Evolutionary conservation across 352 stramenopile genomes (phyloP).

Genomic region (Globisporangium spinosum): DNA sequence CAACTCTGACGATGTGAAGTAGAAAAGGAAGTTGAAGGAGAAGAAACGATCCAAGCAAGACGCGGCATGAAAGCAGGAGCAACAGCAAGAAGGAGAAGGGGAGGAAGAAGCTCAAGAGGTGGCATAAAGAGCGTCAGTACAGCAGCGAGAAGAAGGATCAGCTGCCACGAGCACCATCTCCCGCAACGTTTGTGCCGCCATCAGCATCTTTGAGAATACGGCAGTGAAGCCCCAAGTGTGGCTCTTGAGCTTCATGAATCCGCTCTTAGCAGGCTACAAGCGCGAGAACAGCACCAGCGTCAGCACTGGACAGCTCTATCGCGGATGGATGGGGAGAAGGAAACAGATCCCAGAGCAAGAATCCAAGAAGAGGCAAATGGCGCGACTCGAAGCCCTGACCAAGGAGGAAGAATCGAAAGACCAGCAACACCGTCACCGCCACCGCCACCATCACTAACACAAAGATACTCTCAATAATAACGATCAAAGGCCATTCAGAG

Average conservation of each 20-base stretch:
- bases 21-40: too few species aligned
- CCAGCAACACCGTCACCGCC: background rate
- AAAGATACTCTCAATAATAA: too few species aligned
- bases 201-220: background rate
- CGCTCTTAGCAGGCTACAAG: background rate
- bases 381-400: background rate
- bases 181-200: background rate
- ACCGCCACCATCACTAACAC: background rate
- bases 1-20: too few species aligned
- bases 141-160: too few species aligned
- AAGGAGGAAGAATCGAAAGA: background rate
- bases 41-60: too few species aligned
- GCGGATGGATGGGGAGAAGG: background rate
- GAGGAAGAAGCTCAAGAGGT: too few species aligned
- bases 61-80: too few species aligned
- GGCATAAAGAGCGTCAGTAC: too few species aligned
- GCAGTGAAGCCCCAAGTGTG: background rate
- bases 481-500: background rate
- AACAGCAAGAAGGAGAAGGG: too few species aligned
- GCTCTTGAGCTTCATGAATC: constrained; percentile 10
- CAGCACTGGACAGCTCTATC: background rate
- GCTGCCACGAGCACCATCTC: too few species aligned
- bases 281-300: background rate
- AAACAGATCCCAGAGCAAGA: background rate
- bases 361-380: background rate